Evolutionary conservation across 192 early-diverging fungal species (phyloP), one percentile per base, ranked within the genome.

Genomic region (Entomortierella lignicola): DNA sequence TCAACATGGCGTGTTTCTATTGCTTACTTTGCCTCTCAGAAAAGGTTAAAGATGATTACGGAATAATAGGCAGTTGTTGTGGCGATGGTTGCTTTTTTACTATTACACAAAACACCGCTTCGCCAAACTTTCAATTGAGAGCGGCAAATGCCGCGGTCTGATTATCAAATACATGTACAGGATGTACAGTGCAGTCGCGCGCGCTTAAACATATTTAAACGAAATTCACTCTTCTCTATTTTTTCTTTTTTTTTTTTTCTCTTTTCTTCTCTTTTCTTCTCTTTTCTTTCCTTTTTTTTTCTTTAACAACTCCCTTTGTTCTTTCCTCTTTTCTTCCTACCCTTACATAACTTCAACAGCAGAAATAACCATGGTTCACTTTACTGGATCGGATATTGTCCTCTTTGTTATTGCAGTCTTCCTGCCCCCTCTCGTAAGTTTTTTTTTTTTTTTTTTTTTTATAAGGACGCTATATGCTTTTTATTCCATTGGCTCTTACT

Each of bases 321-420:
- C 41, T 21, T 29, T 39, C 29, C 20, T 21, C 27, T 21, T 21
- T 47, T n/a, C 68, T 18, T 43, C 30, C 29, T 37, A 12, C 44
- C 5, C 44, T 12, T 20, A 20, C 12, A 47, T 20, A 47, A 47
- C 27, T 15, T 12, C 27, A 23, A 39, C 8, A 27, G 21, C 29
- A 20, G 10, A 37, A 37, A 37, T 32, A 5, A 52, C 55, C 43
- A 74, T 74, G 72, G 72, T 69, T 27, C 55, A 80, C 50, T 87
- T 85, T 43, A 72, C 79, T 30, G 71, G 73, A 48, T 60, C 70
- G 12, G 85, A 87, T 68, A 83, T 87, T 57, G 74, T 77, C 31
- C 79, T 87, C 52, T 87, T 85, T 56, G 66, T 83, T 17, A 73
- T 87, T 26, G 85, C 72, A 15, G 82, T 87, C 60, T 85, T 87